These are phyloP conservation scores for Luffa aegyptiaca DNA, from an alignment of 306 rosid species.

Conservation along the genomic window DNA sequence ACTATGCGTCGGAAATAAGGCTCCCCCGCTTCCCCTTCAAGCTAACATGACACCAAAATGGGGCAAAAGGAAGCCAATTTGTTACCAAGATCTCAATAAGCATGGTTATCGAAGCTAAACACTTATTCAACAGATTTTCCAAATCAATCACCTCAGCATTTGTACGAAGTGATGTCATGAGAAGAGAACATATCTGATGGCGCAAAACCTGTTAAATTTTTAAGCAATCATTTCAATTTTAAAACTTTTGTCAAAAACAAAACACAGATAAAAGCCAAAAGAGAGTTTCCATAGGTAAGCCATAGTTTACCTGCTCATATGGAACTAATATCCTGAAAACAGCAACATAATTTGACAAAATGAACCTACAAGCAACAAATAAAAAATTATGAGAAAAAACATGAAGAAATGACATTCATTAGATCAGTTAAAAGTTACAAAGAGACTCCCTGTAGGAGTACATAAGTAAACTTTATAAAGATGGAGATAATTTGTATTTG, in stretches of 20 bases:
- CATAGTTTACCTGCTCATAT: conserved; percentile 67
- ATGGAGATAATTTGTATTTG: too few species aligned
- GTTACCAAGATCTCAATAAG: conserved; percentile 16
- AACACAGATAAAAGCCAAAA: conserved; percentile 14
- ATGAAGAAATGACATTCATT: conserved; percentile 10
- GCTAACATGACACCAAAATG: conserved; percentile 31
- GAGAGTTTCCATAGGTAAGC: conserved; percentile 9
- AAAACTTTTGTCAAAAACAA: conserved; percentile 2
- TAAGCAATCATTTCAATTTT: conserved; percentile 15
- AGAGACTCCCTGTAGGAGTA: neutral
- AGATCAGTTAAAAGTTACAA: neutral
- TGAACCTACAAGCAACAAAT: conserved; percentile 40
- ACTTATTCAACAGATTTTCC: conserved; percentile 11
- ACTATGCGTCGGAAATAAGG: conserved; percentile 90
- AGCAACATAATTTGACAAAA: conserved; percentile 83
- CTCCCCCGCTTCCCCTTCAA: conserved; percentile 96
- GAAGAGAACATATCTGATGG: conserved; percentile 75
- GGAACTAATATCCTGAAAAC: conserved; percentile 71
- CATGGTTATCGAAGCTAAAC: conserved; percentile 2
- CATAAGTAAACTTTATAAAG: neutral
- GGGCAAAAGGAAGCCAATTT: conserved; percentile 13
- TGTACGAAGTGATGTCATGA: conserved; percentile 92
- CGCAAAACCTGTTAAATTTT: conserved; percentile 56
- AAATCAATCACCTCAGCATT: conserved; percentile 67
- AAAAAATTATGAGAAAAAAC: conserved; percentile 2